These are phyloP conservation scores for Diaporthe ilicicola DNA, from an alignment of 2,329 filamentous ascomycete species.

Conservation along the genomic window DNA sequence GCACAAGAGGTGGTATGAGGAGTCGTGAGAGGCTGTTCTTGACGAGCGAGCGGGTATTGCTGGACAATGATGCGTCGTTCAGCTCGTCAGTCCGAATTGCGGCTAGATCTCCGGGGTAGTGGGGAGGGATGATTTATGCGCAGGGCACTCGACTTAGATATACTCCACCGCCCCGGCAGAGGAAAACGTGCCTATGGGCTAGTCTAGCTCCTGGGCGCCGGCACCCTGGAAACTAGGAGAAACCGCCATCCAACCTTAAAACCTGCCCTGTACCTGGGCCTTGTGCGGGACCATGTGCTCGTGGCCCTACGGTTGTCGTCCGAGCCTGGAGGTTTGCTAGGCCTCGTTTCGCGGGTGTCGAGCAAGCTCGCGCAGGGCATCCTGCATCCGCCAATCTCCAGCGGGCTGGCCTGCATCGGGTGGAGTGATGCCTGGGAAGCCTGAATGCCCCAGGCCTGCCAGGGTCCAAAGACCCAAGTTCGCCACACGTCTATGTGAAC, in stretches of 20 bases:
- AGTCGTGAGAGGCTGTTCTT: not conserved
- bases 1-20: not conserved
- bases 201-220: not conserved
- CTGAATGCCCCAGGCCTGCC: not conserved
- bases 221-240: conserved; percentile 19
- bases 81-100: conserved; percentile 14
- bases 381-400: not conserved
- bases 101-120: conserved; percentile 14
- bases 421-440: not conserved
- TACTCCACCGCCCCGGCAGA: conserved; percentile 24
- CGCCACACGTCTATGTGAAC: conserved; percentile 9
- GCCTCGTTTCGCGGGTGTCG: not conserved
- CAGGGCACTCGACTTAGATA: conserved; percentile 17
- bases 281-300: conserved; percentile 5
- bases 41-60: not conserved
- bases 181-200: conserved; percentile 5
- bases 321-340: not conserved
- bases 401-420: not conserved
- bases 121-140: conserved; percentile 16
- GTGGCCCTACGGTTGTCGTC: not conserved
- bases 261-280: conserved; percentile 17
- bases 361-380: not conserved
- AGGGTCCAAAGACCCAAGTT: not conserved
- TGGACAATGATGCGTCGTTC: conserved; percentile 1
- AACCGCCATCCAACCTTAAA: conserved; percentile 23